Evolutionary conservation across 306 rosid genomes (phyloP), one percentile per base, ranked within the genome.

Genomic region (Argentina anserina): DNA sequence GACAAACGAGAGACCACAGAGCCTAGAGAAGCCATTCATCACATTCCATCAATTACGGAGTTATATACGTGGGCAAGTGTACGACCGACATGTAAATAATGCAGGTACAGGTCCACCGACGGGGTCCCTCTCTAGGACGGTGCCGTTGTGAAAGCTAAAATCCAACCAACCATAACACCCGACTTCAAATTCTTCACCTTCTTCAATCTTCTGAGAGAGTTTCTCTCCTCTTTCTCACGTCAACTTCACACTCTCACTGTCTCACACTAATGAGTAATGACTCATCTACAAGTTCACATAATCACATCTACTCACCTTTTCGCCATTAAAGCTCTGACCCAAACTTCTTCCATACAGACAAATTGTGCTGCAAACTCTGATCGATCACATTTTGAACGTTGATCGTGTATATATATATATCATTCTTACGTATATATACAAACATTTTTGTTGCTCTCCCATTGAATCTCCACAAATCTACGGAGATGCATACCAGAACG

Each of bases 121-220:
- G 6, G 14, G 78, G 63, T 50, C 84, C 72, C 75, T 18, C 59
- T 8, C 52, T 9, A 1, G 15, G 64, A 15, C 64, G 72, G 65
- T 42, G 67, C 41, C 41, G 23, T 23, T 67, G 39, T 43, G 39
- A 7, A 41, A 23, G 52, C 70, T 42, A 2, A 10, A 33, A 14
- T 4, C 61, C 61, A 23, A 23, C 6, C 0, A 55, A 9, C 33
- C 33, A 52, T 31, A 53, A 2, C 6, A 50, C 7, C n/a, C n/a
- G n/a, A n/a, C 28, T n/a, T 52, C 15, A 53, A 7, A 23, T 23
- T 53, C 61, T 23, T 53, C 61, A 23, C 2, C 33, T 23, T 12
- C 61, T 3, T 12, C 47, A 13, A 41, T 52, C 14, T 55, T 9
- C 18, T n/a, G n/a, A n/a, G n/a, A n/a, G n/a, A n/a, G n/a, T n/a